A percentile compares a stretch with the other conserved stretches of the same genome.
phyloP scores from a whole-genome alignment of 2,329 filamentous ascomycete species.

The Aspergillus texensis region DNA sequence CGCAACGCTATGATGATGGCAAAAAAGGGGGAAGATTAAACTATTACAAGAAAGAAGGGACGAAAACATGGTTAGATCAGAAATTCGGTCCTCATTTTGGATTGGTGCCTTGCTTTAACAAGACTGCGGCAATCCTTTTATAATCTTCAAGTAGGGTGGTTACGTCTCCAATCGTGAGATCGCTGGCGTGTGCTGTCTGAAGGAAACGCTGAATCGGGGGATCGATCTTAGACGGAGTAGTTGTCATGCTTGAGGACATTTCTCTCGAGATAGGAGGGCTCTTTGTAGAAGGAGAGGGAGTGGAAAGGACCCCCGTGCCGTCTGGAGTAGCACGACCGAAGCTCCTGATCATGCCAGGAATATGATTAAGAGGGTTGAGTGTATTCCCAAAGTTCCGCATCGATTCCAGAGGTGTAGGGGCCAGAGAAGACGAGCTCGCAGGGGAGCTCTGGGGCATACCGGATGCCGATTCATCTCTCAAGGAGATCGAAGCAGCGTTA shows the following conservation, averaged over 20 bases:
- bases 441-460: constrained; percentile 21
- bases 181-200: constrained; percentile 69
- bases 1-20: background rate
- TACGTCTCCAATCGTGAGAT: constrained; percentile 74
- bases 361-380: constrained; percentile 78
- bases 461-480: constrained; percentile 25
- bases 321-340: constrained; percentile 61
- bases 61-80: background rate
- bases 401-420: constrained; percentile 70
- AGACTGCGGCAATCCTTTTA: constrained; percentile 66
- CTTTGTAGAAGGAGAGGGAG: constrained; percentile 44
- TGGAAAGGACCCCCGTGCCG: constrained; percentile 42
- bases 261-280: constrained; percentile 25
- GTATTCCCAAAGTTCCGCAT: constrained; percentile 79
- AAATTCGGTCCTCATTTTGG: constrained; percentile 17
- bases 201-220: constrained; percentile 74
- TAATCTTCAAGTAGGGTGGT: constrained; percentile 73
- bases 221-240: constrained; percentile 32
- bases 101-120: constrained; percentile 53
- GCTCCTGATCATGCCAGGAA: constrained; percentile 75
- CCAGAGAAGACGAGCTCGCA: constrained; percentile 29
- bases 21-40: background rate
- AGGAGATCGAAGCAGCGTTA: constrained; percentile 22
- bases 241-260: constrained; percentile 8
- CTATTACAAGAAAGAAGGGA: background rate